Conservation (phyloP, 2,329 filamentous ascomycete genomes). For the Biscogniauxia marginata region DNA sequence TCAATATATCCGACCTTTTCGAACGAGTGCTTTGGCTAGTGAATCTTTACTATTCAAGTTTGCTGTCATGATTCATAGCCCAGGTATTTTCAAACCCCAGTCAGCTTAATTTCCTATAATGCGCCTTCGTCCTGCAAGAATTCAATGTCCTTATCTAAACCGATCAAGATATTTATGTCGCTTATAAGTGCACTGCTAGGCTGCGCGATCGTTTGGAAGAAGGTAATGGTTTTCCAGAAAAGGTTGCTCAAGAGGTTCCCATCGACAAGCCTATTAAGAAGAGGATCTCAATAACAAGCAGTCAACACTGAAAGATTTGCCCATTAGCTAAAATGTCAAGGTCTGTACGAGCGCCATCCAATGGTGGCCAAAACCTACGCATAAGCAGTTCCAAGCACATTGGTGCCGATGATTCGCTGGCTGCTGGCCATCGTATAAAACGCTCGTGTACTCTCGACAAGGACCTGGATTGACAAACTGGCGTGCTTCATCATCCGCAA, state of each 20-base stretch:
- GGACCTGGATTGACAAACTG: slow-evolving; percentile 64
- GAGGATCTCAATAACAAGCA: slow-evolving; percentile 70
- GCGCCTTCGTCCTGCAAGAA: slow-evolving; percentile 39
- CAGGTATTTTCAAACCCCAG: too few relatives aligned
- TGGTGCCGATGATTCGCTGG: slow-evolving; percentile 80
- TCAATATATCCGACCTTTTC: too few relatives aligned
- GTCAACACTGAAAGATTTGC: slow-evolving; percentile 88
- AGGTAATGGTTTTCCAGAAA: slow-evolving; percentile 71
- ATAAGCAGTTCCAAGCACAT: slow-evolving; percentile 92
- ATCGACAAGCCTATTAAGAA: slow-evolving; percentile 58
- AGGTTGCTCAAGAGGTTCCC: slow-evolving; percentile 56
- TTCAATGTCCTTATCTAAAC: slow-evolving; percentile 43
- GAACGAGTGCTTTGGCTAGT: too few relatives aligned
- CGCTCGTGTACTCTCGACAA: slow-evolving; percentile 81
- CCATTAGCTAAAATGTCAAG: slow-evolving; percentile 76
- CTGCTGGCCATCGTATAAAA: slow-evolving; percentile 64
- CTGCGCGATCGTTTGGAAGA: slow-evolving; percentile 67
- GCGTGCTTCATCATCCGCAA: slow-evolving; percentile 54
- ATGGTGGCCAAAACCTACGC: slow-evolving; percentile 69
- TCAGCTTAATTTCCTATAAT: too few relatives aligned
- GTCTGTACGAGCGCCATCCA: not conserved
- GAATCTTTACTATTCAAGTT: too few relatives aligned
- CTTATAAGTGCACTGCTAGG: slow-evolving; percentile 72
- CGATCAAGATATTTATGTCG: slow-evolving; percentile 72
- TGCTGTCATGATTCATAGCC: too few relatives aligned